Percentiles rank a stretch among this genome's conserved stretches.
phyloP scores from a whole-genome alignment of 2,329 filamentous ascomycete genomes.

The Aureobasidium melanogenum region DNA sequence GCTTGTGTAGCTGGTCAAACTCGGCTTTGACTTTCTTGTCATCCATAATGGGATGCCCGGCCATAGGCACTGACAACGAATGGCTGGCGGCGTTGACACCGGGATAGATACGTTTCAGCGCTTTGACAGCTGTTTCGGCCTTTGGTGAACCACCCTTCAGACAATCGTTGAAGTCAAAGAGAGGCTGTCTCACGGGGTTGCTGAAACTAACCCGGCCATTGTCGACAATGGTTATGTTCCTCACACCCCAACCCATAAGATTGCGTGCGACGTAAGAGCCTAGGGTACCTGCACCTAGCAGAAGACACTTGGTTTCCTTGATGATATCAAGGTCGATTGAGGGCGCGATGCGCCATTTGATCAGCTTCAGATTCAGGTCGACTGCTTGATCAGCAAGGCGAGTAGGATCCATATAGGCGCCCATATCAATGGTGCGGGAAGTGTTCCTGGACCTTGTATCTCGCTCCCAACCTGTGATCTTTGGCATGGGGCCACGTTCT shows the following conservation, averaged over 20 bases:
- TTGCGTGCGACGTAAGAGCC: constrained; percentile 91
- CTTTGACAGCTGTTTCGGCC: constrained; percentile 69
- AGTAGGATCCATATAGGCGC: constrained; percentile 86
- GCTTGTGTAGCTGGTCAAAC: constrained; percentile 61
- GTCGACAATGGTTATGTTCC: constrained; percentile 92
- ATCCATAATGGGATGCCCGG: constrained; percentile 78
- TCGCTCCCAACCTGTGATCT: constrained; percentile 92
- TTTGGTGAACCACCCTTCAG: constrained; percentile 76
- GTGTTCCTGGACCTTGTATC: constrained; percentile 69
- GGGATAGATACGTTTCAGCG: constrained; percentile 78
- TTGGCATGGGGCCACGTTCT: constrained; percentile 46
- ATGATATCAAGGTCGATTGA: constrained; percentile 79
- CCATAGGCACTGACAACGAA: constrained; percentile 84
- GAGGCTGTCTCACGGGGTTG: constrained; percentile 88
- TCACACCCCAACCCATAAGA: constrained; percentile 89
- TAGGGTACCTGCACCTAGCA: constrained; percentile 86
- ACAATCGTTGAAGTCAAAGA: constrained; percentile 88
- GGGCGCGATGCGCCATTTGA: constrained; percentile 96
- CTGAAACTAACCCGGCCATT: constrained; percentile 90
- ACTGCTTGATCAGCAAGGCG: constrained; percentile 87
- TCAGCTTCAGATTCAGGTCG: constrained; percentile 91
- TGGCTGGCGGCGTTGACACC: constrained; percentile 76
- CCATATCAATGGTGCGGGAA: constrained; percentile 70
- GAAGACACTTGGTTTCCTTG: constrained; percentile 79
- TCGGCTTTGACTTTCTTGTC: constrained; percentile 60